Evolutionary conservation across 768 basidiomycete species (phyloP), one percentile per base, ranked within the genome.

Genomic region (Lanmaoa rubissima): DNA sequence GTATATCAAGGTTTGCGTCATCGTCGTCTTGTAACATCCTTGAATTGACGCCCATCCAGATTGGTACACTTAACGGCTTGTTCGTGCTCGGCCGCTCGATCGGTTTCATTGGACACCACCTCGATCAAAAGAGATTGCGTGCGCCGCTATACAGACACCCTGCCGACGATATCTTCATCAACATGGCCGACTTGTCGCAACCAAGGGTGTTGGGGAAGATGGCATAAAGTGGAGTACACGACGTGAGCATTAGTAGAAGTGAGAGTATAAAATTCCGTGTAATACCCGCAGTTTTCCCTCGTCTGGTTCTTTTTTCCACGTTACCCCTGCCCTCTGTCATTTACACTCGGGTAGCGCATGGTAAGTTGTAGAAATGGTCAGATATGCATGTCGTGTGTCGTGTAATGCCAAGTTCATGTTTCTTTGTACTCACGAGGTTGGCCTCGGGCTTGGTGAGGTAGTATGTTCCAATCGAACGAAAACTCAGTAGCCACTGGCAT

Each of bases 51-150:
- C 9, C 42, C 21, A 35, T 28, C 24, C 51, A 79, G 83, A 94
- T 94, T 60, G 94, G 94, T 51, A 90, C 91, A 4, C 83, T 99
- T 55, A 98, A 98, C 70, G 96, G 95, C 55, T 81, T 99, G 57
- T 98, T 98, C 77, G 96, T 99, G 45, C 87, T 98, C 53, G 96
- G 96, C 46, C 92, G 96, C 63, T 93, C 90, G 73, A 97, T 97
- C 73, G 96, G 95, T 62, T 97, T 98, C 84, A 94, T 96, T 66
- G 94, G 94, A 40, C 93, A 92, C 78, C 92, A 92, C 71, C 85
- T 94, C 48, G 96, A 98, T 79, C 96, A 98, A 82, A 95, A 94
- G 82, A 84, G 94, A 64, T 84, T 96, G 70, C 86, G 88, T 59
- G 92, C 92, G 38, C 92, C 92, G 43, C 79, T 98, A 51, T 96